Evolutionary conservation across 305 asterid species (phyloP).

Genomic region (Euphrasia arctica): DNA sequence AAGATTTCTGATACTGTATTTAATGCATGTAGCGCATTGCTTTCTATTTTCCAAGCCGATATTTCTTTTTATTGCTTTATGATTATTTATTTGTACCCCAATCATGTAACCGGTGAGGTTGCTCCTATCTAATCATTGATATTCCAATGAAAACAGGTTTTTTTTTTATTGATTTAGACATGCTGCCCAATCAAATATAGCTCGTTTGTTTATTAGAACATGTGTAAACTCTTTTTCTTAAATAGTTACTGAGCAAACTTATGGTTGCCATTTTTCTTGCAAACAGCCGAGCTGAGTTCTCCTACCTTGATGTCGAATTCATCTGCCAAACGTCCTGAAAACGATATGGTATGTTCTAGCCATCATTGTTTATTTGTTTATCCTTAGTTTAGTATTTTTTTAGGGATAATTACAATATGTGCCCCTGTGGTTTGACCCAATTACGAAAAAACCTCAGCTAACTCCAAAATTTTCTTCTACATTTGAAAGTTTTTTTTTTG

Average conservation of each 20-base stretch:
- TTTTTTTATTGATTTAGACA: neutral
- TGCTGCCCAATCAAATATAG: neutral
- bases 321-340: constrained; percentile 27
- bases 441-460: too few relatives aligned
- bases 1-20: neutral
- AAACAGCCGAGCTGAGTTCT: constrained; percentile 33
- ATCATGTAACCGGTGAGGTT: neutral
- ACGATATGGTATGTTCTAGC: constrained; percentile 31
- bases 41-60: neutral
- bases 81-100: constrained; percentile 5
- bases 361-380: neutral
- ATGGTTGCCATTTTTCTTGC: constrained; percentile 17
- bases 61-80: neutral
- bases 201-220: neutral
- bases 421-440: too few relatives aligned
- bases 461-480: too few relatives aligned
- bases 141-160: too few relatives aligned
- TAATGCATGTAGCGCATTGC: constrained; percentile 1
- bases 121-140: neutral
- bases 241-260: constrained; percentile 6
- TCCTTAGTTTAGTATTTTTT: neutral
- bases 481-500: too few relatives aligned
- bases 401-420: neutral
- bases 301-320: constrained; percentile 27
- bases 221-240: neutral